Conservation (phyloP, 75 land plant genomes). For the Selaginella moellendorffii region DNA sequence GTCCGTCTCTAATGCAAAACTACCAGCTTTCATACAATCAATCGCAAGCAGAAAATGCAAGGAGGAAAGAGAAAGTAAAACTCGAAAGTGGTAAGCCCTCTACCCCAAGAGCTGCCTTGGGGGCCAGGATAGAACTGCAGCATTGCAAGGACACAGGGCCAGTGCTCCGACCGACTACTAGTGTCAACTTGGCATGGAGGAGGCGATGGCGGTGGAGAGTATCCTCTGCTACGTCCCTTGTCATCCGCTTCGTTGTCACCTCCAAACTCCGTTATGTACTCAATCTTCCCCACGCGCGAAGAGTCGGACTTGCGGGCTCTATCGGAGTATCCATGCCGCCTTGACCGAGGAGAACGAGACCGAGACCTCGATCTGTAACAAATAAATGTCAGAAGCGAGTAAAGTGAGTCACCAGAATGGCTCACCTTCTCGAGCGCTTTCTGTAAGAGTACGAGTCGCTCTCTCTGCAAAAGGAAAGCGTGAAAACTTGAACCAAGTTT, state of each 20-base stretch:
- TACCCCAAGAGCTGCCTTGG: not conserved
- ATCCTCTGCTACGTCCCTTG: slow-evolving; percentile 29
- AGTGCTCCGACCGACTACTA: slow-evolving; percentile 90
- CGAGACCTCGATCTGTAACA: slow-evolving; percentile 59
- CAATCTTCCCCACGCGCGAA: slow-evolving; percentile 47
- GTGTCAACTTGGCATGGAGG: slow-evolving; percentile 46
- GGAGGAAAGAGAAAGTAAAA: no score
- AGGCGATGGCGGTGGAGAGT: slow-evolving; percentile 80
- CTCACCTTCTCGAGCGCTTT: no score
- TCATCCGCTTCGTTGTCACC: slow-evolving; percentile 34
- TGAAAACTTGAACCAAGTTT: no score
- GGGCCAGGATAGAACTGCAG: slow-evolving; percentile 30
- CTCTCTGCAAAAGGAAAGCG: no score
- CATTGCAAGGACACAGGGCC: slow-evolving; percentile 67
- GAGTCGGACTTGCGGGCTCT: not conserved
- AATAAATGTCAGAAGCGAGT: no score
- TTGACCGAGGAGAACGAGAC: slow-evolving; percentile 58
- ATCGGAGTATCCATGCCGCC: slow-evolving; percentile 14
- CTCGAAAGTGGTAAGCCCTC: no score
- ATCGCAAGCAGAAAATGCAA: not conserved
- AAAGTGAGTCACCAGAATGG: no score
- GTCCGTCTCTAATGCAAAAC: no score
- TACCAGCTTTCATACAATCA: no score
- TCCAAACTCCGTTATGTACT: slow-evolving; percentile 96
- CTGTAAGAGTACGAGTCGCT: no score